Conservation (phyloP, 768 basidiomycete species). For the Leucogyrophana mollusca region DNA sequence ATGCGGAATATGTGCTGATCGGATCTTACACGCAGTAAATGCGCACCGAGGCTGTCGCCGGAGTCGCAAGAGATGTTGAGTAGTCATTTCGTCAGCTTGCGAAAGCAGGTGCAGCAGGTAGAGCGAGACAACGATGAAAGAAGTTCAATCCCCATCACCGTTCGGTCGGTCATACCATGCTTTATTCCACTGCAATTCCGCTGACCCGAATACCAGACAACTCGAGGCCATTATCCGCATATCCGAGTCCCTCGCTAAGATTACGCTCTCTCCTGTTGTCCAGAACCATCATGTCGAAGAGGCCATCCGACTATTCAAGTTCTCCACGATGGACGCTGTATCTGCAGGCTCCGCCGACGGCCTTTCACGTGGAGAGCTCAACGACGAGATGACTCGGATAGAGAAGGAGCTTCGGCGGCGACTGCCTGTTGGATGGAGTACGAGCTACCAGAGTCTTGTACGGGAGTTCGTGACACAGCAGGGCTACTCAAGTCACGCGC, state of each 20-base stretch:
- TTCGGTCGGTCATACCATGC: conserved; percentile 61
- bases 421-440: conserved; percentile 93
- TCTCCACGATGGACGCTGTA: conserved; percentile 98
- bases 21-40: conserved; percentile 61
- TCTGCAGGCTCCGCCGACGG: conserved; percentile 93
- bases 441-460: conserved; percentile 90
- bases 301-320: conserved; percentile 96
- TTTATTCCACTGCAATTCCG: conserved; percentile 1
- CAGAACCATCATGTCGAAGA: conserved; percentile 95
- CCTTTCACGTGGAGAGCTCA: conserved; percentile 84
- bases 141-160: conserved; percentile 96
- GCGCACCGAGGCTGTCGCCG: conserved; percentile 88
- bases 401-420: conserved; percentile 83
- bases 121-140: conserved; percentile 97
- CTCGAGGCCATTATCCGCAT: conserved; percentile 99
- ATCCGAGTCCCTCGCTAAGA: conserved; percentile 94
- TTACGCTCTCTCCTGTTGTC: conserved; percentile 84
- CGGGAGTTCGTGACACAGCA: conserved; percentile 93
- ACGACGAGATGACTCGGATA: conserved; percentile 90
- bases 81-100: conserved; percentile 89
- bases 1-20: conserved; percentile 4
- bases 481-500: conserved; percentile 84
- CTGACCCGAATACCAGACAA: conserved; percentile 50
- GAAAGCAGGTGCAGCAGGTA: conserved; percentile 93
- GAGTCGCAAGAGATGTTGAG: conserved; percentile 97